Base-by-base conservation (phyloP, 2,329 filamentous ascomycete genomes). In the Colletotrichum sp. region DNA sequence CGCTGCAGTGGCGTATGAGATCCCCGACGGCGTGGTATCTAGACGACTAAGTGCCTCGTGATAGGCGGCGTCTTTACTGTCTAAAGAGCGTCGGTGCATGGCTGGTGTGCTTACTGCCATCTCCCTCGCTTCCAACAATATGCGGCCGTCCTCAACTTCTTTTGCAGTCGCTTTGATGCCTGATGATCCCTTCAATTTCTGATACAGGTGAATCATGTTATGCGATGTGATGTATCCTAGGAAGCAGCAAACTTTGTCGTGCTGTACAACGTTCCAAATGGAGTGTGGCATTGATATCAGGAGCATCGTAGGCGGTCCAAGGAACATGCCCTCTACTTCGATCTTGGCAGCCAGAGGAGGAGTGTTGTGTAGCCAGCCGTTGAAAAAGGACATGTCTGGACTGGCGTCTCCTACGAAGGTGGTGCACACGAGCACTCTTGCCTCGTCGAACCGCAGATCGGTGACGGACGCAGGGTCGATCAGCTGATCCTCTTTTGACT, bases 201-300 rank as follows among this genome's bases (percentile, higher is more conserved):
- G 88, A 80, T 94, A 93, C 10, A 93, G 86, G 70, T 91, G 90
- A 10, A 91, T 90, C 89, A 94, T 91, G 82, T 94, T 94, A 79
- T 92, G 91, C 1, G 92, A 93, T 79, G 89, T 93, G 78, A 94
- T 90, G 78, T 92, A 92, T 36, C 92, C 92, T 62, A 94, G 81
- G 76, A 92, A 93, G 78, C 90, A 92, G 83, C 92, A 94, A 26
- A 93, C 91, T 80, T 93, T 93, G 78, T 93, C 91, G 76, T 92
- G 90, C 82, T 93, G 90, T 9, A 94, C 90, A 26, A 92, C 87
- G 78, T 90, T 91, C 91, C 91, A 94, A 16, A 94, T 87, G 7
- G 89, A 87, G 73, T 90, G 87, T 6, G 92, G 91, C 90, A 94
- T 93, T 6, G 92, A 93, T 70, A 94, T 91, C 34, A 94, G 85